Evolutionary conservation across 345 rosid genomes (phyloP).

Genomic region (Trapa bicornis): DNA sequence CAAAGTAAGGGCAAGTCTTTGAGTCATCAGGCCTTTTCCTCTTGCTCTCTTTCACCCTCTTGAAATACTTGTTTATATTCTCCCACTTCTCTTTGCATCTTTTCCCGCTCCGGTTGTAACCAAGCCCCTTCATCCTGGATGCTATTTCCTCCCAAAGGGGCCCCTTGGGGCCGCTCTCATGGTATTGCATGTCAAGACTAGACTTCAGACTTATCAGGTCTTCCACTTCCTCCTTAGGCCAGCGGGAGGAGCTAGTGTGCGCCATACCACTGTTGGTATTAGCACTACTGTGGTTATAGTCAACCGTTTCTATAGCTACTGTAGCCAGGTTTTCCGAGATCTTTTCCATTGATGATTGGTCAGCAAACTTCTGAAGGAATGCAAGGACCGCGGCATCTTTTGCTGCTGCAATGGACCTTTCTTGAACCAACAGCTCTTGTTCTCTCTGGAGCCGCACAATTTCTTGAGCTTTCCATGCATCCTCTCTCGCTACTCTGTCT

Average conservation of each 20-base stretch:
- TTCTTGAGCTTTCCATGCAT: slow-evolving; percentile 73
- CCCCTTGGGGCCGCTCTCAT: slow-evolving; percentile 48
- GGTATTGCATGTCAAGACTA: slow-evolving; percentile 33
- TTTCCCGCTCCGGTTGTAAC: slow-evolving; percentile 45
- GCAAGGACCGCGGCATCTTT: slow-evolving; percentile 71
- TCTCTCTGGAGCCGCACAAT: slow-evolving; percentile 50
- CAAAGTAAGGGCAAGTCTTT: slow-evolving; percentile 59
- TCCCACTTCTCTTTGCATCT: slow-evolving; percentile 80
- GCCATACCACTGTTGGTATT: slow-evolving; percentile 3
- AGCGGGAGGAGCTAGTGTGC: slow-evolving; percentile 31
- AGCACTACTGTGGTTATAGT: not conserved
- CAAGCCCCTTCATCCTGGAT: slow-evolving; percentile 33
- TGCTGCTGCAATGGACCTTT: slow-evolving; percentile 53
- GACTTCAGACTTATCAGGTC: slow-evolving; percentile 41
- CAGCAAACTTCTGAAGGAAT: slow-evolving; percentile 56
- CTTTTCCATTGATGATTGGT: slow-evolving; percentile 13
- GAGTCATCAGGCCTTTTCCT: slow-evolving; percentile 47
- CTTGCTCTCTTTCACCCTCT: slow-evolving; percentile 55
- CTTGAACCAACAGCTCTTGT: slow-evolving; percentile 55
- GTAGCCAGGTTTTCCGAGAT: slow-evolving; percentile 2
- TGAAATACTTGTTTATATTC: slow-evolving; percentile 70
- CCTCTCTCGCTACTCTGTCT: slow-evolving; percentile 55
- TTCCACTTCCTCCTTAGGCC: slow-evolving; percentile 57
- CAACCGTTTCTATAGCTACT: not conserved
- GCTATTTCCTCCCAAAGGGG: slow-evolving; percentile 68